A percentile compares a stretch with the other conserved stretches of the same genome.
Evolutionary conservation across 2,329 filamentous ascomycete species (phyloP).

Genomic region (Monosporascus sp.): DNA sequence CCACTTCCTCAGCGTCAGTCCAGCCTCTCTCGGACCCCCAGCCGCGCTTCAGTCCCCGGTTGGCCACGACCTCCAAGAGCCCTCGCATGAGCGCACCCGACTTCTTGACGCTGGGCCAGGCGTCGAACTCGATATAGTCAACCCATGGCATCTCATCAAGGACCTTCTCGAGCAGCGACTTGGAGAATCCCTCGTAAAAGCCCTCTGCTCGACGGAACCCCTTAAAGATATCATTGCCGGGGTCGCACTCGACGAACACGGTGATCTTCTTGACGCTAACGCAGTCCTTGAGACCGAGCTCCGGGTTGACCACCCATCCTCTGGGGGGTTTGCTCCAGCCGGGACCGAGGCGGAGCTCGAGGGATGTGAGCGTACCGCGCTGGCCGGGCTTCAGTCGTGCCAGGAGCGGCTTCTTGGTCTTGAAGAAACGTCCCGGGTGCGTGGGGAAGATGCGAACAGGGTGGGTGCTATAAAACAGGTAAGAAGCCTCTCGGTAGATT

Average conservation of each 20-base stretch:
- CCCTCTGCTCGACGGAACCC: constrained; percentile 61
- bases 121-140: constrained; percentile 62
- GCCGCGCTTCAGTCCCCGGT: constrained; percentile 45
- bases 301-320: constrained; percentile 63
- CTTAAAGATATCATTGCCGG: constrained; percentile 60
- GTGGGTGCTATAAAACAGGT: constrained; percentile 59
- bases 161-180: constrained; percentile 50
- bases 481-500: constrained; percentile 57
- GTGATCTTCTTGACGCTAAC: constrained; percentile 52
- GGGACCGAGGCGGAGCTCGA: constrained; percentile 68
- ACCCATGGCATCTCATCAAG: constrained; percentile 52
- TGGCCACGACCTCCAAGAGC: constrained; percentile 47
- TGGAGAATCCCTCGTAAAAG: constrained; percentile 66
- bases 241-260: constrained; percentile 69
- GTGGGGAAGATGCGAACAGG: constrained; percentile 63
- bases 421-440: constrained; percentile 60
- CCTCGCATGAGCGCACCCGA: constrained; percentile 58
- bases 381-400: constrained; percentile 58
- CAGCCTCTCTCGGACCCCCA: constrained; percentile 67
- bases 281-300: constrained; percentile 59
- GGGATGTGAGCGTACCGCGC: constrained; percentile 52
- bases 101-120: constrained; percentile 59
- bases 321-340: constrained; percentile 66
- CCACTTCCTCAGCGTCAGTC: constrained; percentile 47
- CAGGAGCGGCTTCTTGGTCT: constrained; percentile 66